These are phyloP conservation scores for Talaromyces sp. DNA, from an alignment of 2,329 filamentous ascomycete genomes.

Conservation along the genomic window DNA sequence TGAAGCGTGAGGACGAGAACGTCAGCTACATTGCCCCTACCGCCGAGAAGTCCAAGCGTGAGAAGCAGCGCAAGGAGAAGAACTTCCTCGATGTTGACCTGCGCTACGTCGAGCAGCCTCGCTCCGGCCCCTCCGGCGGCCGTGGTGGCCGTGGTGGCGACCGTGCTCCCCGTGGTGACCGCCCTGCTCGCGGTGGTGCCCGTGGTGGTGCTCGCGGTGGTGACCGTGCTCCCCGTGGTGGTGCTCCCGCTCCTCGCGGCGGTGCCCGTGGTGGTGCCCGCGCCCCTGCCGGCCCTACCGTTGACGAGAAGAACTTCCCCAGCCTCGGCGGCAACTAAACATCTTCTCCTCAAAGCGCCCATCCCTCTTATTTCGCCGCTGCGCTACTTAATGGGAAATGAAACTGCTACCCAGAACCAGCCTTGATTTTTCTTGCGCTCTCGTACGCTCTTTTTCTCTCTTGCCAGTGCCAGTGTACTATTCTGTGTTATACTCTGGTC, in stretches of 20 bases:
- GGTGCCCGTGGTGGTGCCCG: conserved; percentile 38
- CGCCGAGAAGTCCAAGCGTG: conserved; percentile 75
- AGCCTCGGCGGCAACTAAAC: conserved; percentile 46
- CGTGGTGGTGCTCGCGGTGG: conserved; percentile 41
- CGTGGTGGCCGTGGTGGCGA: conserved; percentile 30
- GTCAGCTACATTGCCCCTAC: conserved; percentile 73
- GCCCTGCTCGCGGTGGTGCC: conserved; percentile 44
- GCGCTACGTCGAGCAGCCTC: conserved; percentile 72
- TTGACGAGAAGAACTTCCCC: conserved; percentile 52
- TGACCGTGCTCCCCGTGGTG: conserved; percentile 40
- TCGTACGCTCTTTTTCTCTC: background rate
- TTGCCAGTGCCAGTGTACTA: background rate
- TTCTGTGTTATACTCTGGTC: conserved; percentile 6
- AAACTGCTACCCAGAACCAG: conserved; percentile 8
- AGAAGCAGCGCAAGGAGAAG: conserved; percentile 93
- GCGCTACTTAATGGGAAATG: conserved; percentile 2
- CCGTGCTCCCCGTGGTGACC: conserved; percentile 48
- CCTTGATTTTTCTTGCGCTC: conserved; percentile 2
- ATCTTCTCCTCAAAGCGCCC: conserved; percentile 3
- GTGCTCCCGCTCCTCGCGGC: conserved; percentile 40
- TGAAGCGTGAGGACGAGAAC: conserved; percentile 59
- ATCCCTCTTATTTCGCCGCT: conserved; percentile 3
- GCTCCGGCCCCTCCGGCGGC: conserved; percentile 52
- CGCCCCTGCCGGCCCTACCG: conserved; percentile 39
- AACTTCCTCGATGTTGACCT: conserved; percentile 85